Evolutionary conservation across 345 rosid genomes (phyloP).

Genomic region (Aquilaria malaccensis): DNA sequence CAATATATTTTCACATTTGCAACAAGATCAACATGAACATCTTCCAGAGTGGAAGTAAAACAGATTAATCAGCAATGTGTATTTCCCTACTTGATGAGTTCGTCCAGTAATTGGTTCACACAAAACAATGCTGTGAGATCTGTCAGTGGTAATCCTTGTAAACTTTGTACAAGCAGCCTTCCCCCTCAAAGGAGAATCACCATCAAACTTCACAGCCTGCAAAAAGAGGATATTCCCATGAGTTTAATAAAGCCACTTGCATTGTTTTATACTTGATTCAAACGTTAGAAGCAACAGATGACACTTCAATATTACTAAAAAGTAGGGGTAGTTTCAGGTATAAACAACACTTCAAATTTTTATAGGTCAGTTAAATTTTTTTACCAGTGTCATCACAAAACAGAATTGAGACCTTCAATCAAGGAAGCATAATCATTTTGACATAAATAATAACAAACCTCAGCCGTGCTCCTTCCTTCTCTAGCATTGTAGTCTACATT

Average conservation of each 20-base stretch:
- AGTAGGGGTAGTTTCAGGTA: too few relatives aligned
- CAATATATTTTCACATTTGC: too few relatives aligned
- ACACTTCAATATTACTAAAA: not conserved
- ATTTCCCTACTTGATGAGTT: conserved; percentile 82
- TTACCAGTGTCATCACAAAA: too few relatives aligned
- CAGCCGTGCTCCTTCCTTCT: conserved; percentile 76
- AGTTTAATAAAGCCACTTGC: conserved; percentile 9
- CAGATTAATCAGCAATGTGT: too few relatives aligned
- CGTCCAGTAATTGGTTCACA: conserved; percentile 93
- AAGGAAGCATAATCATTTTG: too few relatives aligned
- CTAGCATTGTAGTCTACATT: conserved; percentile 62
- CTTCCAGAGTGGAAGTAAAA: too few relatives aligned
- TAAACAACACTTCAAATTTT: too few relatives aligned
- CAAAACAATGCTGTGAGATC: conserved; percentile 75
- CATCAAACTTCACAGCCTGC: conserved; percentile 43
- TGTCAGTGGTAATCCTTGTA: conserved; percentile 69
- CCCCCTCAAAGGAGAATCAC: conserved; percentile 43
- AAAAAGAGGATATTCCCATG: conserved; percentile 3
- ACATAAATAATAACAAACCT: conserved; percentile 25
- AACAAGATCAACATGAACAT: too few relatives aligned
- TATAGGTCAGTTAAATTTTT: too few relatives aligned
- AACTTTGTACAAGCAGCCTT: conserved; percentile 85
- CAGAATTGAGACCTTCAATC: not conserved
- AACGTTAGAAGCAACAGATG: not conserved
- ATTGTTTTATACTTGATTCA: conserved; percentile 4